Evolutionary conservation across 2,329 filamentous ascomycete genomes (phyloP), one percentile per base, ranked within the genome.

Genomic region (Colletotrichum musae): DNA sequence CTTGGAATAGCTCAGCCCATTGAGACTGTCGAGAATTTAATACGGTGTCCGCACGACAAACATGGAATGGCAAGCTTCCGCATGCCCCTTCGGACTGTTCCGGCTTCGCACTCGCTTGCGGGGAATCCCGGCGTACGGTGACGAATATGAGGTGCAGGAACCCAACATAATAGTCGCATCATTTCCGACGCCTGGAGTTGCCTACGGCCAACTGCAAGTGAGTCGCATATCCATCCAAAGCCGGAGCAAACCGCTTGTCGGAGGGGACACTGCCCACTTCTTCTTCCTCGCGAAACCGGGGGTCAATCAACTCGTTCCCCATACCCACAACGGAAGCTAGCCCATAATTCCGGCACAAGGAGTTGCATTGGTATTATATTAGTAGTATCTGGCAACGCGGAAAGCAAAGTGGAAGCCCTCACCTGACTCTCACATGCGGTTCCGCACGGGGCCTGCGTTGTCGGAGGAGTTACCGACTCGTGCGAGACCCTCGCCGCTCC

Each of bases 381-480:
- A 47, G 24, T 24, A 24, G 21, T 24, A 53, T 47, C 50, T 39
- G 21, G 36, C 39, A 18, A 16, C 6, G 10, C 43, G 48, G 32
- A 48, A 43, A 59, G 57, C 32, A 41, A 36, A 59, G 45, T 13
- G 12, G 10, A 21, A 58, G 28, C 24, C 57, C 45, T 50, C 59
- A 62, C 59, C 45, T 62, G 59, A 54, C 59, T 21, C 50, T 54
- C 47, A 54, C 47, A 50, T 28, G 21, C 36, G 59, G 41, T 32
- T 32, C 36, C 59, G 26, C 47, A 53, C n/a, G 50, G 50, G 50
- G 50, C 18, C 41, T 62, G 59, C 59, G 39, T 54, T 36, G 59
- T 62, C 50, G 59, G 48, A 54, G 50, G 59, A n/a, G 36, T 45
- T n/a, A 50, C 59, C 59, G 59, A 47, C 26, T 47, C 50, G n/a